Conservation (phyloP, 768 basidiomycete species). For the Naganishia randhawae region DNA sequence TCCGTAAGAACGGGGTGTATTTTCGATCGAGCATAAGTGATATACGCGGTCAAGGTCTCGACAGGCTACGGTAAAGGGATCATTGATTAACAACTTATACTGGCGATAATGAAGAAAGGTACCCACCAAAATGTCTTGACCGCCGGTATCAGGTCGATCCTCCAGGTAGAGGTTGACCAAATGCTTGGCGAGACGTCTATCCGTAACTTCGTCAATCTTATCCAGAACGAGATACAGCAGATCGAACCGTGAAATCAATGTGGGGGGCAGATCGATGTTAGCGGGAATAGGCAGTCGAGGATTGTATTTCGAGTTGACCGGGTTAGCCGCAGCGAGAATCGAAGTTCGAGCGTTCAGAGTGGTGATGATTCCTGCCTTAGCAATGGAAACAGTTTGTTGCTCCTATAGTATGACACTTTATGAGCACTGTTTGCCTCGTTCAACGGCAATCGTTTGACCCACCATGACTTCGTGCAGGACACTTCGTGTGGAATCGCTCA, state of each 20-base stretch:
- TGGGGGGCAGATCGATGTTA: constrained; percentile 96
- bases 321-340: constrained; percentile 95
- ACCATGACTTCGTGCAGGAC: constrained; percentile 58
- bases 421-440: no score
- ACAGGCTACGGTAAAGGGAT: constrained; percentile 61
- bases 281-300: constrained; percentile 83
- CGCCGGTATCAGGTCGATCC: constrained; percentile 67
- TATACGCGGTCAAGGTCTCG: constrained; percentile 86
- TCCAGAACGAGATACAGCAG: constrained; percentile 92
- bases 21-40: constrained; percentile 82
- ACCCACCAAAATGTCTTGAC: constrained; percentile 72
- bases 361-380: constrained; percentile 97
- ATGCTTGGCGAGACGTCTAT: constrained; percentile 84
- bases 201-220: constrained; percentile 81
- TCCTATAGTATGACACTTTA: constrained; percentile 62
- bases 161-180: constrained; percentile 90
- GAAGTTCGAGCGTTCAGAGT: constrained; percentile 96
- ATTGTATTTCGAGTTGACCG: constrained; percentile 92
- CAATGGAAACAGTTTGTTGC: constrained; percentile 98
- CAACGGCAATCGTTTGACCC: constrained; percentile 4
- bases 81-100: background rate
- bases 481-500: constrained; percentile 55
- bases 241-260: constrained; percentile 95
- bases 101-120: background rate
- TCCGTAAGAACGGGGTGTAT: constrained; percentile 83